Evolutionary conservation across 805 yeast species (phyloP).

Genomic region (Metschnikowia colocasiae): DNA sequence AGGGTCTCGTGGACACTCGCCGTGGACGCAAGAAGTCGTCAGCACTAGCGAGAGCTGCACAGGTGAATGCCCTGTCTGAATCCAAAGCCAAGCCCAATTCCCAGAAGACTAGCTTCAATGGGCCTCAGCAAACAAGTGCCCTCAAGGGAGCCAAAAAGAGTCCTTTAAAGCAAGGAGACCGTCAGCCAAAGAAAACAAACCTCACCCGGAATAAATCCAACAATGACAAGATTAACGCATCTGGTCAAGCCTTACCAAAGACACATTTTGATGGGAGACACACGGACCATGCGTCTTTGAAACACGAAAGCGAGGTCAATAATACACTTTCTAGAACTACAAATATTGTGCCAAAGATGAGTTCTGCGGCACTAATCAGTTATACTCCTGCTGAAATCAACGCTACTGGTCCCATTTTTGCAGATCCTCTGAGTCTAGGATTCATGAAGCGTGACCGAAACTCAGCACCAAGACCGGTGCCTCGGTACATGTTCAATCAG

Average conservation of each 20-base stretch:
- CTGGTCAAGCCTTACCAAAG: background rate
- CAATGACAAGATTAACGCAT: background rate
- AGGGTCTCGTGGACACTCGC: constrained; percentile 1
- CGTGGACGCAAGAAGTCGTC: constrained; percentile 5
- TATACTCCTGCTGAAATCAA: constrained; percentile 7
- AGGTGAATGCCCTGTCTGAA: background rate
- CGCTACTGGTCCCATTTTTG: constrained; percentile 29
- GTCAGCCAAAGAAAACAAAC: background rate
- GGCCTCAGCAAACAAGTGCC: background rate
- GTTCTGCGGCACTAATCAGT: background rate
- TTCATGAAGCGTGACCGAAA: constrained; percentile 17
- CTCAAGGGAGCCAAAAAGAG: background rate
- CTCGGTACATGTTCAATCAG: constrained; percentile 35
- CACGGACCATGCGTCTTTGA: background rate
- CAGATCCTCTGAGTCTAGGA: constrained; percentile 30
- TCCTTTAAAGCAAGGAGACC: background rate
- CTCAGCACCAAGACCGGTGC: constrained; percentile 26
- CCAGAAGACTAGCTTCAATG: background rate
- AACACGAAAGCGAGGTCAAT: background rate
- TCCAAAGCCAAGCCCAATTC: background rate
- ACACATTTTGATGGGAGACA: too few species aligned
- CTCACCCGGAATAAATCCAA: background rate
- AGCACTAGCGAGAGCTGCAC: background rate
- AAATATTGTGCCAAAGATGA: background rate
- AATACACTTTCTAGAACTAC: background rate